Percentiles rank a stretch among this genome's conserved stretches.
Conservation (phyloP, 2,329 filamentous ascomycete genomes). For the Elsinoe fawcettii region DNA sequence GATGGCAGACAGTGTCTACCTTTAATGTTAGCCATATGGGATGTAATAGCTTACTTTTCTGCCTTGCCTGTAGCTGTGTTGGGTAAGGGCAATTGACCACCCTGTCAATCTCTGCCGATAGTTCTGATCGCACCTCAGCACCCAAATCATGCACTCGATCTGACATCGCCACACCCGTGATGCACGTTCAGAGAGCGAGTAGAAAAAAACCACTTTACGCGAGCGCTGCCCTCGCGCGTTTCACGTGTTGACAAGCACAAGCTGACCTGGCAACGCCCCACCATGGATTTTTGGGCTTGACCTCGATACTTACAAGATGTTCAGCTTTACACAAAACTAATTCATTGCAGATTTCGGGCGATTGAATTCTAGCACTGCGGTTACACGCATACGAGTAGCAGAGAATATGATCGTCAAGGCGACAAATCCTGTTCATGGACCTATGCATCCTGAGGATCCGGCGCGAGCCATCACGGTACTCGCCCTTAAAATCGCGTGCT, state of each 20-base stretch:
- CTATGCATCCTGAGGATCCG: not conserved
- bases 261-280: not conserved
- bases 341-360: too few species aligned
- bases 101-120: constrained; percentile 15
- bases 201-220: constrained; percentile 6
- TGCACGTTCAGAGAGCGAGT: not conserved
- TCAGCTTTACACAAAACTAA: too few species aligned
- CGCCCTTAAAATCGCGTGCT: not conserved
- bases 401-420: too few species aligned
- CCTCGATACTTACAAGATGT: too few species aligned
- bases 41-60: constrained; percentile 17
- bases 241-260: constrained; percentile 1
- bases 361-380: too few species aligned
- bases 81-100: constrained; percentile 29
- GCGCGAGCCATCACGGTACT: not conserved
- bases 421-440: too few species aligned
- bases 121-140: not conserved
- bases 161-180: not conserved
- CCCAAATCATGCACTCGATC: not conserved
- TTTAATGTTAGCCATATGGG: not conserved
- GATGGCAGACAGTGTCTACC: constrained; percentile 33
- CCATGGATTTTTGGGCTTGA: not conserved
- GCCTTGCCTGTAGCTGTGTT: constrained; percentile 26
- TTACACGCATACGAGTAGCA: too few species aligned
- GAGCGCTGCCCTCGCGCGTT: constrained; percentile 10